Evolutionary conservation across 2,329 filamentous ascomycete genomes (phyloP), one percentile per base, ranked within the genome.

Genomic region (Pleurostoma richardsiae): DNA sequence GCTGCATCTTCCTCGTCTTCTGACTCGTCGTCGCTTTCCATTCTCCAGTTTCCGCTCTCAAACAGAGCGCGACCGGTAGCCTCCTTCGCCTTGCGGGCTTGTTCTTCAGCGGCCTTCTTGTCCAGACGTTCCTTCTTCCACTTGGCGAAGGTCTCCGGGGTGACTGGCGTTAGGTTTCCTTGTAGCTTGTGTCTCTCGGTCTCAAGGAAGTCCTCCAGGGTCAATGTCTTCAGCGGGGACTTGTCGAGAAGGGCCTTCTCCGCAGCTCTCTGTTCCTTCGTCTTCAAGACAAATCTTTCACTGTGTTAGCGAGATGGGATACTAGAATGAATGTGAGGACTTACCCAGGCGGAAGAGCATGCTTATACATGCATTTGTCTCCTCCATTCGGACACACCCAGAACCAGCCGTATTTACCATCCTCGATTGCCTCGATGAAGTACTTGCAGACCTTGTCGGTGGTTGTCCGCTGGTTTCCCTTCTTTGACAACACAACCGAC

Each of bases 381-480:
- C 88, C 92, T 54, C 90, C 91, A 62, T 97, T 97, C 41, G 94
- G 94, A 79, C 94, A 99, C 49, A 83, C 78, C 94, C 94, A 99
- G 72, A 99, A 97, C 94, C 94, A 99, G 52, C 94, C 94, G 61
- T 99, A 99, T 70, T 97, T 99, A 60, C 90, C 88, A 63, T 99
- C 94, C 71, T 99, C 94, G 52, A 99, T 94, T 29, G 94, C 94
- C 56, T 91, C 85, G 64, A 97, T 94, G 66, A 99, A 99, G 76
- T 74, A 96, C 71, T 97, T 99, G 88, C 94, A 99, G 56, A 99
- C 94, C 72, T 97, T 99, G 65, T 99, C 94, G 41, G 94, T 99
- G 4, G 88, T 88, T 27, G 91, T 96, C 65, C 86, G 84, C 50
- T 95, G 94, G 69, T 99, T 99, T 44, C 94, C 94, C 69, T 99